Evolutionary conservation across 1,284 basidiomycete genomes (phyloP), one percentile per base, ranked within the genome.

Genomic region (Cutaneotrichosporon dermatis): DNA sequence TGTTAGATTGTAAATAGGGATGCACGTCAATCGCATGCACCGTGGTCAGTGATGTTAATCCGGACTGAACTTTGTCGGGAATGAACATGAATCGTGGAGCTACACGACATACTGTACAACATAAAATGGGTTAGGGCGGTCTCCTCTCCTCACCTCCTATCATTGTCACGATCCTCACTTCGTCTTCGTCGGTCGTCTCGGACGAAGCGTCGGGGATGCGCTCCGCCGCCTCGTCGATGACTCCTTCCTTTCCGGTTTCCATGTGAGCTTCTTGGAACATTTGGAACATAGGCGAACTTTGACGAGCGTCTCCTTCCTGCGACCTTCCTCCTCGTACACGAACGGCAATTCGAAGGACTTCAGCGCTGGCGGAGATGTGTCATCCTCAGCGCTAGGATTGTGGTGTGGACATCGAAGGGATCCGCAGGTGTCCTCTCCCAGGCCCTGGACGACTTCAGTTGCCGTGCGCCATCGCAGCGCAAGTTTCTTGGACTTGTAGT

Each of bases 401-500:
- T 93, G 90, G 63, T 85, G 82, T 53, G 81, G 76, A 71, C 92
- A 97, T 10, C 92, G 88, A 13, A 90, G 85, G 61, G 92, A 92
- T 1, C 84, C 92, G 70, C 92, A 97, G 0, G 90, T 90, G 4
- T 83, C 83, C 74, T 94, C 89, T 0, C 92, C 92, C 3, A 86
- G 83, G 10, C 89, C 88, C 1, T 85, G 84, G 3, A 96, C 79
- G 8, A 96, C 92, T 76, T 97, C 93, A 3, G 82, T 79, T 69
- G 94, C 92, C 0, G 91, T 92, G 39, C 92, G 83, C 92, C 93
- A 97, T 4, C 93, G 86, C 4, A 96, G 80, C 0, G 92, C 86
- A 72, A 96, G 87, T 86, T 88, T 87, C n/a, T 90, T 89, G 0
- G 88, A 87, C 79, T 92, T 94, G 82, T 89, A 95, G 73, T 95